Evolutionary conservation across 2,329 filamentous ascomycete species (phyloP).

Genomic region (Stromatinia cepivora): DNA sequence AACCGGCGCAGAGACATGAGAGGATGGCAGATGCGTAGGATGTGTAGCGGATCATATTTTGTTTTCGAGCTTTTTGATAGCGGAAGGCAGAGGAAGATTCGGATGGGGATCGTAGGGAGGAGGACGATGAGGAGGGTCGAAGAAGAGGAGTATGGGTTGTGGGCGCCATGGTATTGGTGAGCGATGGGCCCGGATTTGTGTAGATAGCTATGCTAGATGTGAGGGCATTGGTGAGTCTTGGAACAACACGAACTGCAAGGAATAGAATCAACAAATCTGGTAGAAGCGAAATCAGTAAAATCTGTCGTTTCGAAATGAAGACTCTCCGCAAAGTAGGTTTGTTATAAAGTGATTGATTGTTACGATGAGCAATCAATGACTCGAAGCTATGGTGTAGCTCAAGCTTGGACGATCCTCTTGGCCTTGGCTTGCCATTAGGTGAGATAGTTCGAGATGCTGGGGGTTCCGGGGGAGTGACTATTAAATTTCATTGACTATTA

Average conservation of each 20-base stretch:
- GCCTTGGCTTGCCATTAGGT: constrained; percentile 15
- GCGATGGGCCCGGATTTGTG: constrained; percentile 1
- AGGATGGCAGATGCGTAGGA: constrained; percentile 57
- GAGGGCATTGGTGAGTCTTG: constrained; percentile 1
- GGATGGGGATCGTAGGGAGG: constrained; percentile 9
- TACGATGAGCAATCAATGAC: background rate
- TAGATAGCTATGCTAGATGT: background rate
- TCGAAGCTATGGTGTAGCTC: constrained; percentile 4
- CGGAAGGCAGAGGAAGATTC: constrained; percentile 8
- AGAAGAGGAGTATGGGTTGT: constrained; percentile 16
- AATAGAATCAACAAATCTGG: background rate
- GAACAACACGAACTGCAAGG: background rate
- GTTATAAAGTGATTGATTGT: background rate
- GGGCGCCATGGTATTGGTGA: constrained; percentile 18
- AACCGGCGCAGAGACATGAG: constrained; percentile 76
- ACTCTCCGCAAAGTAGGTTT: background rate
- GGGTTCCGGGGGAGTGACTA: too few species aligned
- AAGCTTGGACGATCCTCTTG: constrained; percentile 7
- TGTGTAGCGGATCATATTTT: constrained; percentile 41
- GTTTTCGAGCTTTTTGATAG: constrained; percentile 25
- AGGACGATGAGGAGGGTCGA: constrained; percentile 14
- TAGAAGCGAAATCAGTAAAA: background rate
- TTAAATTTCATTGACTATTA: background rate
- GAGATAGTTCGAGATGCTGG: background rate
- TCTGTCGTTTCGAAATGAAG: background rate